Evolutionary conservation across 805 yeast species (phyloP), one percentile per base, ranked within the genome.

Genomic region (Kodamaea sagamina): DNA sequence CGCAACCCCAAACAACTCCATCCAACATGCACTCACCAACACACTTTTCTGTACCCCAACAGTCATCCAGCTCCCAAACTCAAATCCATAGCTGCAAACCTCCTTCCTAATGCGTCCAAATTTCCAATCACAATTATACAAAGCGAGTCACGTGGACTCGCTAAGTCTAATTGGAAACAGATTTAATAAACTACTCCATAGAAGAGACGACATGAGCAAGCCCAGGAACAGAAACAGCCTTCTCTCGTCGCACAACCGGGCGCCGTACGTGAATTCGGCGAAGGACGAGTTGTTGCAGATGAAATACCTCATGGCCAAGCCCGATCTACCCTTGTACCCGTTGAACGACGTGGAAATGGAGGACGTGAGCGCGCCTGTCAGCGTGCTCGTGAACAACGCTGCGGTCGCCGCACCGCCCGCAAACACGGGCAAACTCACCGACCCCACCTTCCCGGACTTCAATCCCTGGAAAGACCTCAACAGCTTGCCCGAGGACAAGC

Each of bases 391-490:
- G 18, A 29, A 29, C 24, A 21, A 8, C 24, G 6, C 24, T 15
- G 15, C 34, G 11, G 15, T 12, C 16, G 18, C 34, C 4, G 34
- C 17, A 4, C 3, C 15, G n/a, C n/a, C 31, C 4, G 31, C 31
- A 5, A 27, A 13, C 13, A 11, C 31, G 3, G 18, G 19, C 11
- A 29, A 29, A 6, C 29, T 19, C 24, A n/a, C 6, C 13, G 34
- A 38, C 9, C 36, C 43, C 6, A 63, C 63, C 6, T 85, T 75
- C 52, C 95, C 95, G 0, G 95, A 86, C 58, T 86, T 78, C 57
- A 64, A 62, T 29, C 84, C 89, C 0, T 87, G 95, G 93, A 65
- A 67, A 29, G 88, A 82, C 52, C 71, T 74, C 4, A 55, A 59
- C n/a, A 53, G 55, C 21, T 47, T 63, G 29, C 51, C 60, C 2